phyloP scores from a whole-genome alignment of 352 stramenopile species.

The Blastocystis sp. region DNA sequence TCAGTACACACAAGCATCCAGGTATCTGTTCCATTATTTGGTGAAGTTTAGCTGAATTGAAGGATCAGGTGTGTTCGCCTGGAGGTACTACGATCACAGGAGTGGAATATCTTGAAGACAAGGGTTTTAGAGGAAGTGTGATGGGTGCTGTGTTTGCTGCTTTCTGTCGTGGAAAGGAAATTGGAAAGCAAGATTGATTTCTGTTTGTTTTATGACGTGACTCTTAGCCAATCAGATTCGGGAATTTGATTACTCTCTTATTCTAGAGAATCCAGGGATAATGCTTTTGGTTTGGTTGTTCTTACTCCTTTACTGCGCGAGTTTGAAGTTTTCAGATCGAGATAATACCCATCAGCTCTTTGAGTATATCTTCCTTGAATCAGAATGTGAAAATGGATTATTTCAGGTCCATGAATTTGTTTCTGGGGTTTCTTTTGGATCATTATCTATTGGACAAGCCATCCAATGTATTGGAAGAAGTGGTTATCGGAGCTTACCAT shows the following conservation, averaged over 20 bases:
- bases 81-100: conserved; percentile 82
- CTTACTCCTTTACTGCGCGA: not conserved
- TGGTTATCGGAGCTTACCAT: not conserved
- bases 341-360: conserved; percentile 52
- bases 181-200: conserved; percentile 67
- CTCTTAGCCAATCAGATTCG: conserved; percentile 37
- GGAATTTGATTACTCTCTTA: not conserved
- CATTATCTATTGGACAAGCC: not conserved
- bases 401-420: not conserved
- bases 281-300: not conserved
- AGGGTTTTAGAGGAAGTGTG: conserved; percentile 72
- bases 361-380: conserved; percentile 39
- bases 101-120: conserved; percentile 79
- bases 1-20: conserved; percentile 79
- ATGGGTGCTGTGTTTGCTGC: conserved; percentile 73
- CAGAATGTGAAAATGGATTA: conserved; percentile 32
- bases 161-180: conserved; percentile 70
- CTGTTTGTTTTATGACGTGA: conserved; percentile 62
- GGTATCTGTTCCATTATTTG: conserved; percentile 60
- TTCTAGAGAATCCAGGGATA: not conserved
- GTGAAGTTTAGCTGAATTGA: conserved; percentile 72
- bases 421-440: not conserved
- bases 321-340: not conserved
- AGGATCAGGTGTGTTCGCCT: conserved; percentile 78
- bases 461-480: conserved; percentile 26